These are phyloP conservation scores for Sarcocystis neurona DNA, from an alignment of 169 alveolate species.

Conservation along the genomic window DNA sequence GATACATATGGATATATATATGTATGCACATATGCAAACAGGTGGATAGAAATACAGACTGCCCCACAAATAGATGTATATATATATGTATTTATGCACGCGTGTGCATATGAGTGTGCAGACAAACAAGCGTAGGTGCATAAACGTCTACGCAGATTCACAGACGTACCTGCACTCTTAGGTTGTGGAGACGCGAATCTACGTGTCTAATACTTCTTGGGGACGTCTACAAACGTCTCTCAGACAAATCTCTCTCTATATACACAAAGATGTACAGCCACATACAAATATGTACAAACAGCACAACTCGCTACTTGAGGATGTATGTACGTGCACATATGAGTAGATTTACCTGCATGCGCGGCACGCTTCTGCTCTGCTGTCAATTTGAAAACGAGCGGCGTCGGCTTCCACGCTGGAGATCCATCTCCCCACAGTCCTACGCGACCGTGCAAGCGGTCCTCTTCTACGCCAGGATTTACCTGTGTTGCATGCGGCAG, in stretches of 20 bases:
- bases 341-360: not conserved
- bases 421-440: slow-evolving; percentile 1
- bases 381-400: not conserved
- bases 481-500: too few species aligned
- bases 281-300: too few species aligned
- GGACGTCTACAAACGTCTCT: too few species aligned
- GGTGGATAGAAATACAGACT: not conserved
- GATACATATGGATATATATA: too few species aligned
- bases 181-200: too few species aligned
- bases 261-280: too few species aligned
- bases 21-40: not conserved
- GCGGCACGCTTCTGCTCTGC: slow-evolving; percentile 15
- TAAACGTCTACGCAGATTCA: too few species aligned
- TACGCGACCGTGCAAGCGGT: slow-evolving; percentile 17
- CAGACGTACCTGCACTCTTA: too few species aligned
- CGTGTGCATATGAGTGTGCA: not conserved
- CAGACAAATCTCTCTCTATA: too few species aligned
- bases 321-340: not conserved
- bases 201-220: too few species aligned
- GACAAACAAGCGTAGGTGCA: not conserved
- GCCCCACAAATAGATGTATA: not conserved
- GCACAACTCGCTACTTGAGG: too few species aligned
- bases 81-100: not conserved
- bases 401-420: slow-evolving; percentile 15
- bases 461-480: slow-evolving; percentile 16